These are phyloP conservation scores for Aspergillus uvarum DNA, from an alignment of 2,329 filamentous ascomycete genomes.

Conservation along the genomic window DNA sequence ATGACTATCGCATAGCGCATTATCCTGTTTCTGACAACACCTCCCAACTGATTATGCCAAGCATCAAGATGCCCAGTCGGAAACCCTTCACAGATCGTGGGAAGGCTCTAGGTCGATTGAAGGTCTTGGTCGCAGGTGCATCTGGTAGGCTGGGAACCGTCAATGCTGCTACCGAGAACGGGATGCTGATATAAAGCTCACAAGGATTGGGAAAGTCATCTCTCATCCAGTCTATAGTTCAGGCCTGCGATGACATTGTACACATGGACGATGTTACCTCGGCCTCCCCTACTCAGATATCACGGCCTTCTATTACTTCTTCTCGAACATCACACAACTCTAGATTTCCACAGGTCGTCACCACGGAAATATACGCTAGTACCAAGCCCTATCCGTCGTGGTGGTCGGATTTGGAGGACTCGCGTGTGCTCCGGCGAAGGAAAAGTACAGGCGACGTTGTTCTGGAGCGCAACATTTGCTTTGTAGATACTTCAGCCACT, in stretches of 20 bases:
- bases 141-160: slow-evolving; percentile 55
- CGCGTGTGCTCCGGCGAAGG: slow-evolving; percentile 58
- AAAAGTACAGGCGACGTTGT: slow-evolving; percentile 74
- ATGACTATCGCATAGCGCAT: slow-evolving; percentile 30
- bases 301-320: slow-evolving; percentile 23
- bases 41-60: slow-evolving; percentile 95
- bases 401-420: slow-evolving; percentile 79
- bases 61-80: slow-evolving; percentile 83
- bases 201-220: slow-evolving; percentile 84
- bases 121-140: slow-evolving; percentile 81
- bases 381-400: slow-evolving; percentile 83
- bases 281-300: slow-evolving; percentile 17
- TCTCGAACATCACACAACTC: slow-evolving; percentile 21
- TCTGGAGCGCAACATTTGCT: slow-evolving; percentile 88
- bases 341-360: slow-evolving; percentile 27
- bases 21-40: slow-evolving; percentile 39
- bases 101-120: slow-evolving; percentile 79
- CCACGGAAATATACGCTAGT: slow-evolving; percentile 73
- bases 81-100: slow-evolving; percentile 87
- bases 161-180: neutral
- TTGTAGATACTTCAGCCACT: slow-evolving; percentile 74
- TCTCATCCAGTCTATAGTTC: slow-evolving; percentile 82
- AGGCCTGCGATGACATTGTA: slow-evolving; percentile 86
- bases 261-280: slow-evolving; percentile 70
- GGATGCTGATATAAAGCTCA: slow-evolving; percentile 1